These are phyloP conservation scores for Adenanthera pavonina DNA, from an alignment of 306 rosid species.

Conservation along the genomic window DNA sequence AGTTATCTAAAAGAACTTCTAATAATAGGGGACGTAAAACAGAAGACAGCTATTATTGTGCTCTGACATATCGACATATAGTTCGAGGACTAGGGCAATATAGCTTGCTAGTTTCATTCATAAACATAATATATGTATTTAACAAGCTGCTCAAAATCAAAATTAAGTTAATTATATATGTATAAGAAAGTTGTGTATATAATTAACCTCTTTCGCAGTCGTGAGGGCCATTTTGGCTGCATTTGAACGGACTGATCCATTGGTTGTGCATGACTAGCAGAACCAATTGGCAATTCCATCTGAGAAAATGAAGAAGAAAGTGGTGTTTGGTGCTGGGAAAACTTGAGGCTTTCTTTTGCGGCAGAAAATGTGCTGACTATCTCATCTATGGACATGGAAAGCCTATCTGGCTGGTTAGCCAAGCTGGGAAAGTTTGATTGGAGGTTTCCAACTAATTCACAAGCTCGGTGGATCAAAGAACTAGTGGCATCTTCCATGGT, in stretches of 20 bases:
- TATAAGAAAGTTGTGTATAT: slow-evolving; percentile 12
- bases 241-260: slow-evolving; percentile 29
- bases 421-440: slow-evolving; percentile 48
- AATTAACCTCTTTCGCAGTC: slow-evolving; percentile 53
- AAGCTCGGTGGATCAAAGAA: slow-evolving; percentile 49
- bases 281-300: slow-evolving; percentile 37
- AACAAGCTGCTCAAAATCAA: neutral
- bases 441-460: slow-evolving; percentile 52
- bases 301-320: slow-evolving; percentile 5
- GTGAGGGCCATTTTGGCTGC: slow-evolving; percentile 41
- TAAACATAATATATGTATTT: neutral
- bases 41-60: neutral
- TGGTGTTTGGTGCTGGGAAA: slow-evolving; percentile 7
- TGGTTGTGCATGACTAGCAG: slow-evolving; percentile 13
- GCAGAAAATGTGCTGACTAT: slow-evolving; percentile 41
- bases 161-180: neutral
- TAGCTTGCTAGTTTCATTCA: neutral
- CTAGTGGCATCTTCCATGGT: slow-evolving; percentile 52
- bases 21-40: neutral
- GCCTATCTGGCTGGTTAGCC: slow-evolving; percentile 40
- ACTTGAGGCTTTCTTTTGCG: slow-evolving; percentile 45
- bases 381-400: slow-evolving; percentile 50
- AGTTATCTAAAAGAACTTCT: neutral
- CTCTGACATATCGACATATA: neutral
- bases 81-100: too few species aligned